phyloP scores from a whole-genome alignment of 768 basidiomycete species.

The Lactarius indigo region DNA sequence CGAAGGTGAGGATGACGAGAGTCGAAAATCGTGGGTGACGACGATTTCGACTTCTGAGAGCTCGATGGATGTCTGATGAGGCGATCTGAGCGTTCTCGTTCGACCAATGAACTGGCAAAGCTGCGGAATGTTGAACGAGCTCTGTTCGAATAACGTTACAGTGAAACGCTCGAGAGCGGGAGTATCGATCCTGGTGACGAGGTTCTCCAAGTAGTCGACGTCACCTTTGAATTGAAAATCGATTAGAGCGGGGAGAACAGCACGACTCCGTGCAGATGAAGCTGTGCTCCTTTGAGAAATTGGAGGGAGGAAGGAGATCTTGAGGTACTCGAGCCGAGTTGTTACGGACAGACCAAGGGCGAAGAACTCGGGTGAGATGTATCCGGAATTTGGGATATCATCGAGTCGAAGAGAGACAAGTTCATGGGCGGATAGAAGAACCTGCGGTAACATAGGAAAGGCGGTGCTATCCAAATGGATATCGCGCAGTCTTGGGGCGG shows the following conservation, averaged over 20 bases:
- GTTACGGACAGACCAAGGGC: not conserved
- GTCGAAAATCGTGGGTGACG: not conserved
- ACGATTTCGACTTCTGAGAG: not conserved
- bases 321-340: not conserved
- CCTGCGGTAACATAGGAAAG: conserved; percentile 4
- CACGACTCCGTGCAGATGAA: not conserved
- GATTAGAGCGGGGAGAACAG: conserved; percentile 1
- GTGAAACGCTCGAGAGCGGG: not conserved
- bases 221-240: not conserved
- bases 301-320: not conserved
- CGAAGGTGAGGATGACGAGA: not conserved
- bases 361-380: conserved; percentile 5
- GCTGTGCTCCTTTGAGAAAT: not conserved
- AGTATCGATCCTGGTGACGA: not conserved
- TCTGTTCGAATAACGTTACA: not conserved
- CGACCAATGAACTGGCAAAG: not conserved
- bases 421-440: not conserved
- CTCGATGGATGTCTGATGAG: not conserved
- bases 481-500: not conserved
- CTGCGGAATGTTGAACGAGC: not conserved
- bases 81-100: not conserved
- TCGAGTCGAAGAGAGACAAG: conserved; percentile 9
- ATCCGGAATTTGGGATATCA: conserved; percentile 4
- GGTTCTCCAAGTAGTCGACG: not conserved
- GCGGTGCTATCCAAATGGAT: not conserved